Evolutionary conservation across 768 basidiomycete genomes (phyloP).

Genomic region (Jaapia argillacea): DNA sequence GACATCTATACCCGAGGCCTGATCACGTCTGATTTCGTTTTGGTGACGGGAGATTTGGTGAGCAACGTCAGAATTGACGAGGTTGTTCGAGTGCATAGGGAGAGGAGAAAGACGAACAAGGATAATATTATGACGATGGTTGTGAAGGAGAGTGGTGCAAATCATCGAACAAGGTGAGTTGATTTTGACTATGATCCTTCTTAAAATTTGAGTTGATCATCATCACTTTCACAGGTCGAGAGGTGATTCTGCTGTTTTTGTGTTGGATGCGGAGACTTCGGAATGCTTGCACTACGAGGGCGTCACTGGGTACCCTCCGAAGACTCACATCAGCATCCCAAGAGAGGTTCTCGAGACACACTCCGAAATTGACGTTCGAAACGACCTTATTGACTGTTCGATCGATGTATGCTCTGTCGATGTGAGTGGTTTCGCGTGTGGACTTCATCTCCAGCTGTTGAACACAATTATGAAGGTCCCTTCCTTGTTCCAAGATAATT

Average conservation of each 20-base stretch:
- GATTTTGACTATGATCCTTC: not conserved
- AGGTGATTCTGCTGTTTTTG: conserved; percentile 71
- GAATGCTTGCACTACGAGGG: conserved; percentile 85
- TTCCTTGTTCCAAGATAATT: conserved; percentile 96
- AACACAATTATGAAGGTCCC: conserved; percentile 51
- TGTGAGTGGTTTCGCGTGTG: conserved; percentile 31
- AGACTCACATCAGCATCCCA: conserved; percentile 55
- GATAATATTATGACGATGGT: conserved; percentile 97
- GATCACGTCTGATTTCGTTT: conserved; percentile 84
- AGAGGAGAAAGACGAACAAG: conserved; percentile 76
- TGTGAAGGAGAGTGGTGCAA: conserved; percentile 66
- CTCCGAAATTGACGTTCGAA: conserved; percentile 76
- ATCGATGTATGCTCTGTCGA: conserved; percentile 95
- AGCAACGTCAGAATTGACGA: conserved; percentile 89
- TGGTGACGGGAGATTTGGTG: conserved; percentile 87
- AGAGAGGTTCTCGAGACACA: conserved; percentile 64
- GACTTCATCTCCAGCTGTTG: not conserved
- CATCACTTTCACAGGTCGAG: conserved; percentile 35
- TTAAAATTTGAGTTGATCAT: not conserved
- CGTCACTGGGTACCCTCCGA: conserved; percentile 58
- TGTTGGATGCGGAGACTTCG: conserved; percentile 63
- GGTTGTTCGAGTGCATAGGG: conserved; percentile 83
- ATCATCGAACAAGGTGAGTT: conserved; percentile 64
- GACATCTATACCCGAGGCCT: conserved; percentile 90
- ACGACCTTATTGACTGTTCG: conserved; percentile 80